Conservation (phyloP, 768 basidiomycete species). For the Collybiopsis luxurians region DNA sequence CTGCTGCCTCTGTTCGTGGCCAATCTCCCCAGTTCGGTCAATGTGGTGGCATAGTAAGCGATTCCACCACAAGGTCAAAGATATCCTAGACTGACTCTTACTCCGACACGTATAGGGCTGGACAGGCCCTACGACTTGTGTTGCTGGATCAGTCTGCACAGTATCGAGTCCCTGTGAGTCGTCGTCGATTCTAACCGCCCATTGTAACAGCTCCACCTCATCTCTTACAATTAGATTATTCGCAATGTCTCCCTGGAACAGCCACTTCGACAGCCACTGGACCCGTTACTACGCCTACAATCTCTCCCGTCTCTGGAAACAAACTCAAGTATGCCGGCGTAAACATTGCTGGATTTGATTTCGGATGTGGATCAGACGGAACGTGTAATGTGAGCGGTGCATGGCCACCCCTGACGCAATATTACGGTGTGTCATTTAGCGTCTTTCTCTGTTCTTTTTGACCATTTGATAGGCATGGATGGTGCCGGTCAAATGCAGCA, state of each 20-base stretch:
- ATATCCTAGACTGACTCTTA: not conserved
- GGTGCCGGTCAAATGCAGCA: slow-evolving; percentile 61
- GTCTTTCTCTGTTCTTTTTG: slow-evolving; percentile 9
- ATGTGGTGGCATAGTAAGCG: slow-evolving; percentile 14
- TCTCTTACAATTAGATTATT: slow-evolving; percentile 21
- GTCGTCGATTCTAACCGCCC: no score
- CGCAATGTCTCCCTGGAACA: slow-evolving; percentile 29
- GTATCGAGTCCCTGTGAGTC: slow-evolving; percentile 27
- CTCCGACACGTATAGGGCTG: slow-evolving; percentile 22
- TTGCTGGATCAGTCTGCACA: slow-evolving; percentile 27
- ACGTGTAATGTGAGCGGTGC: slow-evolving; percentile 35
- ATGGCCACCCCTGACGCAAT: slow-evolving; percentile 42
- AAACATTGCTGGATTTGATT: slow-evolving; percentile 57
- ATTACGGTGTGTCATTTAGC: slow-evolving; percentile 30
- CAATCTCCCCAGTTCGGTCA: slow-evolving; percentile 15
- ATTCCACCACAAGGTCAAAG: slow-evolving; percentile 8
- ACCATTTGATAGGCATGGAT: slow-evolving; percentile 27
- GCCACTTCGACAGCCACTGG: slow-evolving; percentile 13
- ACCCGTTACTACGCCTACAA: slow-evolving; percentile 3
- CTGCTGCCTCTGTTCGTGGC: slow-evolving; percentile 13
- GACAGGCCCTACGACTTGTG: slow-evolving; percentile 34
- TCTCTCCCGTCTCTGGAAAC: slow-evolving; percentile 20
- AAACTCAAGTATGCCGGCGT: slow-evolving; percentile 40
- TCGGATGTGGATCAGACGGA: slow-evolving; percentile 47
- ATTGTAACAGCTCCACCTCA: not conserved